Evolutionary conservation across 768 basidiomycete species (phyloP).

Genomic region (Phaeolepiota aurea): DNA sequence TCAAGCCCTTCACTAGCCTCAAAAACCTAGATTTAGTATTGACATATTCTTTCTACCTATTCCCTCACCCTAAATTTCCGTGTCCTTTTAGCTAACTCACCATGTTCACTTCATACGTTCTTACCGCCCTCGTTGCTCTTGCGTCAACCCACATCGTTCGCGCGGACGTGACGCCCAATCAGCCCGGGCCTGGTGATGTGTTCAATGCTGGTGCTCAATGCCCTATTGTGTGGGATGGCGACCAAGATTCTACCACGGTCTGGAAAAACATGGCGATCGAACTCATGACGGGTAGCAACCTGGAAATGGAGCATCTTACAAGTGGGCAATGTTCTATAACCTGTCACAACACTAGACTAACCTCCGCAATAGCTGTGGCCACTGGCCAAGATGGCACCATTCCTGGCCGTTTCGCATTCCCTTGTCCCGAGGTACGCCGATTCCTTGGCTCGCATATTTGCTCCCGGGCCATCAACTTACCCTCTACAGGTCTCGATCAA

Average conservation of each 20-base stretch:
- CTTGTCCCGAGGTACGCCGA: constrained; percentile 59
- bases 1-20: neutral
- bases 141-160: constrained; percentile 28
- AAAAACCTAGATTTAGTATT: constrained; percentile 1
- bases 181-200: constrained; percentile 49
- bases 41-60: constrained; percentile 3
- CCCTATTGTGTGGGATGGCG: constrained; percentile 48
- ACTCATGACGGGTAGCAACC: constrained; percentile 75
- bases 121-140: constrained; percentile 28
- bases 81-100: constrained; percentile 1
- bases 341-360: too few species aligned
- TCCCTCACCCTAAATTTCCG: constrained; percentile 6
- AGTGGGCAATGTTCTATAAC: too few species aligned
- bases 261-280: constrained; percentile 74
- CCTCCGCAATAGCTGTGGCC: constrained; percentile 57
- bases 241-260: constrained; percentile 35
- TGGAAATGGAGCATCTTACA: constrained; percentile 56
- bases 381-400: constrained; percentile 56
- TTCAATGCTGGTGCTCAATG: constrained; percentile 55
- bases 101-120: constrained; percentile 30
- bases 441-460: neutral
- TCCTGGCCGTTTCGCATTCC: constrained; percentile 38
- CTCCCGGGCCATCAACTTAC: neutral
- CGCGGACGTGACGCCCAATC: constrained; percentile 51
- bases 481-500: constrained; percentile 46